A percentile compares a stretch with the other conserved stretches of the same genome.
phyloP scores from a whole-genome alignment of 441 rosid genomes.

The Monsonia emarginata region DNA sequence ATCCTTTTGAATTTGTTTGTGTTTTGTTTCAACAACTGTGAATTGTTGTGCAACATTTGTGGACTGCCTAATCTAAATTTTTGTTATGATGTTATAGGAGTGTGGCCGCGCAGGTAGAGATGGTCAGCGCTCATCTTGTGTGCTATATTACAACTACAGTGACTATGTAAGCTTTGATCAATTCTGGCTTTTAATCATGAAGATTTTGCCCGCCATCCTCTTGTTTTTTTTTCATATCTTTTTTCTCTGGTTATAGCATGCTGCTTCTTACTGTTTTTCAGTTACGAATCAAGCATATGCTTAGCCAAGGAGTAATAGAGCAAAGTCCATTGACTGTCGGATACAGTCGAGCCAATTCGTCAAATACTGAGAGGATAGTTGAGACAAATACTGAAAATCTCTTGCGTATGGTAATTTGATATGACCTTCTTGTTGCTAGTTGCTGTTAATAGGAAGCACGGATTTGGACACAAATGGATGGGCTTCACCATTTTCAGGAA shows the following conservation, averaged over 20 bases:
- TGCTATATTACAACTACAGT: conserved; percentile 76
- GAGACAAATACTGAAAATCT: conserved; percentile 90
- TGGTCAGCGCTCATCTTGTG: conserved; percentile 82
- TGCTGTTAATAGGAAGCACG: conserved; percentile 1
- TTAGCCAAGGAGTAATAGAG: conserved; percentile 68
- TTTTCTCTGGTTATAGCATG: conserved; percentile 1
- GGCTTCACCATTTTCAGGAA: not conserved
- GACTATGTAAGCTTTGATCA: conserved; percentile 61
- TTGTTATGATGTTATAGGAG: conserved; percentile 44
- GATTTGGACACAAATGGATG: not conserved
- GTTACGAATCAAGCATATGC: conserved; percentile 94
- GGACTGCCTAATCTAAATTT: conserved; percentile 2
- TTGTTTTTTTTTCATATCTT: not conserved
- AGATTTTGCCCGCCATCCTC: not conserved
- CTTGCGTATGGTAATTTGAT: conserved; percentile 60
- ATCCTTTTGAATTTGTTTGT: not conserved
- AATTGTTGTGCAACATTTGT: not conserved
- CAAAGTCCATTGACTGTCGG: conserved; percentile 57
- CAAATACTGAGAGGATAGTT: conserved; percentile 55
- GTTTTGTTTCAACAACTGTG: not conserved
- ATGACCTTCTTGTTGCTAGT: conserved; percentile 7
- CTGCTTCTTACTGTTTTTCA: conserved; percentile 24
- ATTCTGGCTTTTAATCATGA: not conserved
- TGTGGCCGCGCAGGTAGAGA: conserved; percentile 99
- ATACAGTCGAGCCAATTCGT: conserved; percentile 38